A percentile compares a stretch with the other conserved stretches of the same genome.
phyloP scores from a whole-genome alignment of 345 rosid species.

The Linum lewisii region DNA sequence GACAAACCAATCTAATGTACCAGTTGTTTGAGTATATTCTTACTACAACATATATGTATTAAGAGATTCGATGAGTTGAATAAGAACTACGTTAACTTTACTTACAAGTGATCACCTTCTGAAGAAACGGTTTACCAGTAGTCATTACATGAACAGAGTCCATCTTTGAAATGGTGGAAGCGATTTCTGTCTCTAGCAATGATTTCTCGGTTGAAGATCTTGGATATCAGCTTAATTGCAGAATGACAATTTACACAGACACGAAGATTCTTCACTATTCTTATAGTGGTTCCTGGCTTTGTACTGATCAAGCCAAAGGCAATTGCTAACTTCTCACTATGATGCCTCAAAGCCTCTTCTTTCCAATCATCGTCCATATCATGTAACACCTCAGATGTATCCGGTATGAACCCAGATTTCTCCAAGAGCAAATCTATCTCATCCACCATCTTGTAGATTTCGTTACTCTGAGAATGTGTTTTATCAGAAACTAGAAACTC shows the following conservation, averaged over 20 bases:
- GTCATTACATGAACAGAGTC: constrained; percentile 69
- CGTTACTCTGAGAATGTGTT: constrained; percentile 43
- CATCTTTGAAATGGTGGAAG: constrained; percentile 70
- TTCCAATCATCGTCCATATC: constrained; percentile 76
- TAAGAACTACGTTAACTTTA: constrained; percentile 1
- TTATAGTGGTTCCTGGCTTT: constrained; percentile 60
- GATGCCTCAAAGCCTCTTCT: constrained; percentile 59
- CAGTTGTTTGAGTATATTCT: background rate
- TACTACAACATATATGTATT: background rate
- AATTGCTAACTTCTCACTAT: constrained; percentile 70
- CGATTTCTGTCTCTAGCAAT: constrained; percentile 70
- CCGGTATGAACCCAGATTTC: constrained; percentile 43
- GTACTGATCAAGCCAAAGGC: constrained; percentile 77
- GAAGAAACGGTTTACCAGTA: constrained; percentile 38
- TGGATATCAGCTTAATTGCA: constrained; percentile 61
- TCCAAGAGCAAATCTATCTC: constrained; percentile 48
- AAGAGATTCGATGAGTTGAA: background rate
- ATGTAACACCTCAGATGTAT: constrained; percentile 58
- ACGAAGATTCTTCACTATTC: constrained; percentile 73
- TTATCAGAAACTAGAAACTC: constrained; percentile 73
- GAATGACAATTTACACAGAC: constrained; percentile 68
- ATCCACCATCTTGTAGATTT: constrained; percentile 54
- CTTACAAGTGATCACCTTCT: background rate
- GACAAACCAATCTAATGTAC: background rate
- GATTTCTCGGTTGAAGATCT: constrained; percentile 66